These are phyloP conservation scores for Artemisia princeps DNA, from an alignment of 140 eudicot species.

Conservation along the genomic window DNA sequence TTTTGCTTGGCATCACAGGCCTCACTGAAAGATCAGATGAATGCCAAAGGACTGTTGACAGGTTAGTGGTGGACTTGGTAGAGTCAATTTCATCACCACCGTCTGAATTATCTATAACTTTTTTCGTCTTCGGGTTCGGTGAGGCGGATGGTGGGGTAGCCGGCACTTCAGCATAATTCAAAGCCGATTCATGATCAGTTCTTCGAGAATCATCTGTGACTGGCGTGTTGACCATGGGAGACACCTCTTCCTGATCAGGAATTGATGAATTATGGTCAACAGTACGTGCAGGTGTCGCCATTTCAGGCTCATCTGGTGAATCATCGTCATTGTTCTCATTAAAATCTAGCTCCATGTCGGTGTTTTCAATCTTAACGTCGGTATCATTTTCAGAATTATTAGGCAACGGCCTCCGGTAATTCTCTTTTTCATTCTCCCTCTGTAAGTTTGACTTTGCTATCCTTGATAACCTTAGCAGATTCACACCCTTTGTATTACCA, in stretches of 20 bases:
- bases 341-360: constrained; percentile 97
- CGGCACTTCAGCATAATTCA: constrained; percentile 45
- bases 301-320: constrained; percentile 64
- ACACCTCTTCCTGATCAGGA: constrained; percentile 37
- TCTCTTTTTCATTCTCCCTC: constrained; percentile 90
- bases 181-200: constrained; percentile 43
- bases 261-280: constrained; percentile 40
- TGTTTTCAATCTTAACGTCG: constrained; percentile 80
- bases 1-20: constrained; percentile 97
- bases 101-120: constrained; percentile 38
- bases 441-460: constrained; percentile 81
- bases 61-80: constrained; percentile 23
- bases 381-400: constrained; percentile 64
- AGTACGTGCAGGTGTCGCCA: constrained; percentile 30
- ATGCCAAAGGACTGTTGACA: constrained; percentile 82
- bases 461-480: constrained; percentile 81
- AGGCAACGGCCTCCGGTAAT: constrained; percentile 79
- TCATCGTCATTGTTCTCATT: constrained; percentile 80
- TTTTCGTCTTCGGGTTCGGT: constrained; percentile 54
- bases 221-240: constrained; percentile 36
- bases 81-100: background rate
- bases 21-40: constrained; percentile 90
- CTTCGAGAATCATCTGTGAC: constrained; percentile 31
- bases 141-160: constrained; percentile 64
- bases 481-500: constrained; percentile 46